These are phyloP conservation scores for Phylloboletellus chloephorus DNA, from an alignment of 1,284 basidiomycete genomes.

Conservation along the genomic window DNA sequence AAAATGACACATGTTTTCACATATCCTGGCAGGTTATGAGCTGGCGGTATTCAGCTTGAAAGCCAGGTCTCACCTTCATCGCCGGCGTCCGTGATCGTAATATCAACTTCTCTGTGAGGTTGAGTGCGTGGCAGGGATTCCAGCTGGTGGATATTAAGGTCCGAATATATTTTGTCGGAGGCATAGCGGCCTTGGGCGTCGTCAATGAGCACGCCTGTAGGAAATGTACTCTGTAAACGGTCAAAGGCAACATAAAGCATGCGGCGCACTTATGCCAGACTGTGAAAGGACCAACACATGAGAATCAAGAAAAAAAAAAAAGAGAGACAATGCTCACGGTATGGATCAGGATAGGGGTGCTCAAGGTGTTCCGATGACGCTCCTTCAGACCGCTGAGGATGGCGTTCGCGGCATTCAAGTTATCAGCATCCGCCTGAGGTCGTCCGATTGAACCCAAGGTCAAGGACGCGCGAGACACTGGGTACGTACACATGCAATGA, in stretches of 20 bases:
- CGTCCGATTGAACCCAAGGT: neutral
- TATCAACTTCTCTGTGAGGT: conserved; percentile 32
- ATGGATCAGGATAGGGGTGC: conserved; percentile 28
- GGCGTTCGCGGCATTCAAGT: conserved; percentile 16
- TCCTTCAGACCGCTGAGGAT: conserved; percentile 25
- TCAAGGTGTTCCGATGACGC: conserved; percentile 18
- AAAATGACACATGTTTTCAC: conserved; percentile 30
- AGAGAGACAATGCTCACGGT: conserved; percentile 18
- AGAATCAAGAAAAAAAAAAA: conserved; percentile 1
- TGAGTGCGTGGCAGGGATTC: conserved; percentile 33
- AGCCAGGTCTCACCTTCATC: conserved; percentile 24
- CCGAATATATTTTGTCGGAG: conserved; percentile 33
- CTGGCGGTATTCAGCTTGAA: neutral
- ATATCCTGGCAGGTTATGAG: conserved; percentile 21
- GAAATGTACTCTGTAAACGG: conserved; percentile 1
- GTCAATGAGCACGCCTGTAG: conserved; percentile 28
- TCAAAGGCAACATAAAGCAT: neutral
- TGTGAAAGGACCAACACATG: conserved; percentile 10
- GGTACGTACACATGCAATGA: conserved; percentile 41
- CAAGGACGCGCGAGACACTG: neutral
- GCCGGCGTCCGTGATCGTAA: conserved; percentile 29
- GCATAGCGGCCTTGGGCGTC: conserved; percentile 30
- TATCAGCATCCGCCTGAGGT: conserved; percentile 20
- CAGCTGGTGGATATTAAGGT: conserved; percentile 33
- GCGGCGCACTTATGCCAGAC: conserved; percentile 33